These are phyloP conservation scores for Gynochthodes officinalis DNA, from an alignment of 257 asterid genomes.

Conservation along the genomic window DNA sequence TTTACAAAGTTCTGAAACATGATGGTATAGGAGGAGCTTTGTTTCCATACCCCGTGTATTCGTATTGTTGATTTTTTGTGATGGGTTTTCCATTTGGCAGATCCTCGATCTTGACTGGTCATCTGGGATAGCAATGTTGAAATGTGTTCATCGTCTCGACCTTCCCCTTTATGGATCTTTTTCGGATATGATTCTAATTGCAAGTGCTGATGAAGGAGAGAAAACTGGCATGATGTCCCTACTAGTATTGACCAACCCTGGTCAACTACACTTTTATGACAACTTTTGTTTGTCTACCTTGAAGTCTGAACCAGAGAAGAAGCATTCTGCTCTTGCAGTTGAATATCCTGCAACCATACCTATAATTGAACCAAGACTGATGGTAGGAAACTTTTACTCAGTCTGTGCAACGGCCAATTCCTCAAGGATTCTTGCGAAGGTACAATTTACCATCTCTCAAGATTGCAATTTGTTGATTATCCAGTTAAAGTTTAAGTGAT, in stretches of 20 bases:
- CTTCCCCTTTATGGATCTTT: constrained; percentile 85
- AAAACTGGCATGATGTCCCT: constrained; percentile 43
- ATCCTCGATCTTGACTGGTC: constrained; percentile 96
- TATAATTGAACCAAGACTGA: constrained; percentile 73
- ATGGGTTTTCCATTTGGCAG: constrained; percentile 37
- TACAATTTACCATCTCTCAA: constrained; percentile 22
- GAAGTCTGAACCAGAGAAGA: constrained; percentile 55
- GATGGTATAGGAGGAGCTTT: background rate
- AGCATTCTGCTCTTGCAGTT: constrained; percentile 42
- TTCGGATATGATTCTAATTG: constrained; percentile 60
- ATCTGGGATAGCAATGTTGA: constrained; percentile 69
- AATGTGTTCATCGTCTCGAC: constrained; percentile 79
- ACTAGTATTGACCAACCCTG: constrained; percentile 82
- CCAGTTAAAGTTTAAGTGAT: background rate
- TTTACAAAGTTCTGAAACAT: background rate
- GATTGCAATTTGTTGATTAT: background rate
- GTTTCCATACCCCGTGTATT: background rate
- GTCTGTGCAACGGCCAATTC: constrained; percentile 34
- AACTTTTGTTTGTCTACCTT: constrained; percentile 55
- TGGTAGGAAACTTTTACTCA: constrained; percentile 55
- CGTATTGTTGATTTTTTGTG: background rate
- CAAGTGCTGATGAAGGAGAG: constrained; percentile 49
- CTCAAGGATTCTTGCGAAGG: constrained; percentile 51
- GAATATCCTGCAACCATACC: constrained; percentile 71
- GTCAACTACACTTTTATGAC: constrained; percentile 73